These are phyloP conservation scores for Amanita exitialis DNA, from an alignment of 768 basidiomycete species.

Conservation along the genomic window DNA sequence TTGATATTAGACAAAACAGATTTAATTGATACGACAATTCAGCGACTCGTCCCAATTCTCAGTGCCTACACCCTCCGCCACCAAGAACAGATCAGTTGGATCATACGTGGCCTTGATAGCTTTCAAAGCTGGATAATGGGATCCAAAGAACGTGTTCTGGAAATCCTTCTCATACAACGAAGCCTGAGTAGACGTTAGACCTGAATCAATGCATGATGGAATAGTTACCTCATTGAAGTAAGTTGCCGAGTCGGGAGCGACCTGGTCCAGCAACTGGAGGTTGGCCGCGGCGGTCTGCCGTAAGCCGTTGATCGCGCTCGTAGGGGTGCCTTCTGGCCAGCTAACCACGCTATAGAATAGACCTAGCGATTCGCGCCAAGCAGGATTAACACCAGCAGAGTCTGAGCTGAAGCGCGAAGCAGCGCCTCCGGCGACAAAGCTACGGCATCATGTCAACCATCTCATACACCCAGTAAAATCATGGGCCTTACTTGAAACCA, in stretches of 20 bases:
- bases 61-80: conserved; percentile 36
- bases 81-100: conserved; percentile 32
- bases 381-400: conserved; percentile 1
- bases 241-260: not conserved
- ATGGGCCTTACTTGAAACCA: conserved; percentile 14
- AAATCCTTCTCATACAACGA: conserved; percentile 31
- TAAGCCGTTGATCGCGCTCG: not conserved
- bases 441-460: not conserved
- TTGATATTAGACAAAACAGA: too few species aligned
- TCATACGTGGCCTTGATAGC: conserved; percentile 37
- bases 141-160: conserved; percentile 33
- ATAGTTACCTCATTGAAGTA: conserved; percentile 1
- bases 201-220: not conserved
- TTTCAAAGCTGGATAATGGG: conserved; percentile 28
- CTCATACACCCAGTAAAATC: not conserved
- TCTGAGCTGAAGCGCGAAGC: conserved; percentile 2
- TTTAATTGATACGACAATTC: not conserved
- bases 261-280: not conserved
- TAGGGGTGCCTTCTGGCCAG: not conserved
- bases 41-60: conserved; percentile 33
- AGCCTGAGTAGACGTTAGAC: conserved; percentile 20
- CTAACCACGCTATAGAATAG: not conserved
- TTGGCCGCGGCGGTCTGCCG: not conserved
- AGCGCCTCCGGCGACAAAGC: conserved; percentile 12
- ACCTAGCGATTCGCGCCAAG: not conserved